Conservation (phyloP, 2,329 filamentous ascomycete genomes). For the Phyllosticta citrichinensis region DNA sequence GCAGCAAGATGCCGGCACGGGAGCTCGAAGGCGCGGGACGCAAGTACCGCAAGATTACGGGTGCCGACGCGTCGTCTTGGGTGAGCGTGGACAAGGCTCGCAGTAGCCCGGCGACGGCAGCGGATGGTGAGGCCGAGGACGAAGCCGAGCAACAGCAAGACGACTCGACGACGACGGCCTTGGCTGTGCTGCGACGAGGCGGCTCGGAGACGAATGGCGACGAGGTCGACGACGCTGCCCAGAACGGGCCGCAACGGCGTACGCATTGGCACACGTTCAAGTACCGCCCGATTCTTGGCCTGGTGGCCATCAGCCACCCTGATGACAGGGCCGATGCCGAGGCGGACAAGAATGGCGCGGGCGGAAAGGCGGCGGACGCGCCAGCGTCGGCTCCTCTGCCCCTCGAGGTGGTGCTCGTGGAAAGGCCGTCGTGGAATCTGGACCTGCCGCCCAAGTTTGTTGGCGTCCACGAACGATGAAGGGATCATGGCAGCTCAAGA, state of each 20-base stretch:
- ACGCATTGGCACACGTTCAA: constrained; percentile 76
- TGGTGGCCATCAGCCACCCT: constrained; percentile 44
- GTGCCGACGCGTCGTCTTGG: constrained; percentile 26
- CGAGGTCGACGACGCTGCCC: constrained; percentile 2
- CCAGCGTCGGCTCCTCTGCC: constrained; percentile 19
- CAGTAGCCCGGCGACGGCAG: background rate
- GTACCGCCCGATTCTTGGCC: constrained; percentile 85
- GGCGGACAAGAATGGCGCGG: constrained; percentile 16
- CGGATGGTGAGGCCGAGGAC: constrained; percentile 19
- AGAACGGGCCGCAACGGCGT: constrained; percentile 16
- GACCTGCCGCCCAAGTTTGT: constrained; percentile 60
- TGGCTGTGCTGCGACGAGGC: constrained; percentile 20
- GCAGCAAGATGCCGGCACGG: constrained; percentile 39
- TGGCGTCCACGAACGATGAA: constrained; percentile 22
- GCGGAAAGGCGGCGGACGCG: constrained; percentile 18
- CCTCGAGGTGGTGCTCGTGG: constrained; percentile 77
- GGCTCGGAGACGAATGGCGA: constrained; percentile 14
- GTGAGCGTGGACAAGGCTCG: constrained; percentile 8
- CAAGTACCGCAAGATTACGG: constrained; percentile 40
- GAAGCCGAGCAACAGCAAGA: constrained; percentile 26
- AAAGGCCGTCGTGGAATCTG: constrained; percentile 75
- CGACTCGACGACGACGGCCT: background rate
- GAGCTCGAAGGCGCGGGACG: constrained; percentile 36
- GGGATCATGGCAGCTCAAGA: background rate
- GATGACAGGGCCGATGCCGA: constrained; percentile 32